Conservation (phyloP, 1,284 basidiomycete genomes). For the Ganoderma lingzhi region DNA sequence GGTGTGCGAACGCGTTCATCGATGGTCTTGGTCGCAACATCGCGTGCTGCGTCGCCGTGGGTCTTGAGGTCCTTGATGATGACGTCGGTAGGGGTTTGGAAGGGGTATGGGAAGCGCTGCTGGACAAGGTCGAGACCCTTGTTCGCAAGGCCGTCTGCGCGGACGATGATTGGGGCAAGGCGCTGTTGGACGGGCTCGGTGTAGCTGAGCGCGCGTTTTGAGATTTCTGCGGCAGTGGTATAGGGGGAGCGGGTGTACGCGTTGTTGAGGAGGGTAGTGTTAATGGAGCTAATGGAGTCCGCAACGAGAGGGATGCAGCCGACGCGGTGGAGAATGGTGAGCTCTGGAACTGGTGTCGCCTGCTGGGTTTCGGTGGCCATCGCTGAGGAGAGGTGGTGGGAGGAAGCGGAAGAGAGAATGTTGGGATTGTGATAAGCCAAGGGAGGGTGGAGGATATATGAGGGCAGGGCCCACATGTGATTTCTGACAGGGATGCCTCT, state of each 20-base stretch:
- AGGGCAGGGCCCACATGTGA: conserved; percentile 34
- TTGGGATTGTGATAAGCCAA: conserved; percentile 25
- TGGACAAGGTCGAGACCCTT: conserved; percentile 79
- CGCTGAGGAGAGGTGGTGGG: conserved; percentile 21
- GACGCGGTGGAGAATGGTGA: conserved; percentile 70
- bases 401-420: conserved; percentile 19
- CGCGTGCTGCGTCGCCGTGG: conserved; percentile 60
- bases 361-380: conserved; percentile 54
- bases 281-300: conserved; percentile 65
- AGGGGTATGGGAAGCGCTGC: conserved; percentile 76
- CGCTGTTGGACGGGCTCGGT: conserved; percentile 70
- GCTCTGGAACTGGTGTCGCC: conserved; percentile 50
- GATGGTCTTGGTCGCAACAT: conserved; percentile 68
- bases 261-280: conserved; percentile 65
- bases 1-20: conserved; percentile 72
- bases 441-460: conserved; percentile 28
- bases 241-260: conserved; percentile 70
- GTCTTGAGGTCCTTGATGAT: conserved; percentile 67
- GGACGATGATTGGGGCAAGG: conserved; percentile 68
- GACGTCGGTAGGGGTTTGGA: conserved; percentile 75
- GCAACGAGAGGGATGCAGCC: conserved; percentile 74
- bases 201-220: conserved; percentile 64
- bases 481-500: conserved; percentile 16
- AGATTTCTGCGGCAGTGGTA: conserved; percentile 64
- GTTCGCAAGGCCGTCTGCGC: conserved; percentile 72